A percentile compares a stretch with the other conserved stretches of the same genome.
phyloP scores from a whole-genome alignment of 257 asterid species.

The Rehmannia glutinosa region DNA sequence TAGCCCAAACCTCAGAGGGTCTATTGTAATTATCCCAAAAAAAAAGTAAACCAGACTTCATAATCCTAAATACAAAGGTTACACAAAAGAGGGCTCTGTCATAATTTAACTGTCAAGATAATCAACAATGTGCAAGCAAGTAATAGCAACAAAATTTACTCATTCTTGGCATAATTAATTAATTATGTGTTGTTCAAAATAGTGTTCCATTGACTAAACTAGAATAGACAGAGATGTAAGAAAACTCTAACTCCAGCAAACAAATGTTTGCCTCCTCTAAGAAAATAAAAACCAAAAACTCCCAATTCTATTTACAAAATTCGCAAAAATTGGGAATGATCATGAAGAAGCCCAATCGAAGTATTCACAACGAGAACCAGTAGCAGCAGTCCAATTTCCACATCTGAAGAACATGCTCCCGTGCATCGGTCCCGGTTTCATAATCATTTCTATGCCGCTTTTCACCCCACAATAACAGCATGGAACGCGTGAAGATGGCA shows the following conservation, averaged over 20 bases:
- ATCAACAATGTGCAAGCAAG: constrained; percentile 6
- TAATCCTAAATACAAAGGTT: too few relatives aligned
- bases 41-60: too few relatives aligned
- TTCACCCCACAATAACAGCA: constrained; percentile 64
- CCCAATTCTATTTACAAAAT: constrained; percentile 14
- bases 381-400: constrained; percentile 74
- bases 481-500: constrained; percentile 31
- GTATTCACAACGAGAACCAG: constrained; percentile 72
- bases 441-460: constrained; percentile 57
- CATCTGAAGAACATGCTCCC: constrained; percentile 72
- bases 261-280: too few relatives aligned
- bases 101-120: constrained; percentile 22
- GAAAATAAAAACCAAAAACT: not conserved
- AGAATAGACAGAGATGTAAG: constrained; percentile 7
- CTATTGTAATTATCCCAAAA: too few relatives aligned
- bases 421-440: too few relatives aligned
- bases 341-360: constrained; percentile 57
- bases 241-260: not conserved
- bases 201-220: constrained; percentile 21
- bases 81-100: too few relatives aligned
- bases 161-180: not conserved
- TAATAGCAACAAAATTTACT: not conserved
- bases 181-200: not conserved
- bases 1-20: too few relatives aligned
- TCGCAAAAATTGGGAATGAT: not conserved